Evolutionary conservation across 1,284 basidiomycete genomes (phyloP).

Genomic region (Xerocomus amazonicus): DNA sequence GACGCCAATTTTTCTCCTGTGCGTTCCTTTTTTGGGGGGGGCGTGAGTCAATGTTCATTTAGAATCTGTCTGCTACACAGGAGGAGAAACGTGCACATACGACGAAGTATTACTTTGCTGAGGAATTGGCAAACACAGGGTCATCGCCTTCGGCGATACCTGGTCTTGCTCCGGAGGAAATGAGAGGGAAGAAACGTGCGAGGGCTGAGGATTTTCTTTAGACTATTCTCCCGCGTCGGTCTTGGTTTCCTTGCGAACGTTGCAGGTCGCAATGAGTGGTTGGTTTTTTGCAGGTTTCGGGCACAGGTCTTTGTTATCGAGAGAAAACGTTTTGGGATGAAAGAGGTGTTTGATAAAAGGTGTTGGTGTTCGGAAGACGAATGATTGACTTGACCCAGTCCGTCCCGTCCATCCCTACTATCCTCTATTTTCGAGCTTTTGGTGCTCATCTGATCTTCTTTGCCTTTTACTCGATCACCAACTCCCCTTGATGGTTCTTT

Average conservation of each 20-base stretch:
- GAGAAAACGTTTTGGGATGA: conserved; percentile 5
- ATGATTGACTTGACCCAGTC: conserved; percentile 27
- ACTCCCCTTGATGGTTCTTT: conserved; percentile 10
- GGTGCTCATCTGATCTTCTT: conserved; percentile 26
- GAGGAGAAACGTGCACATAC: conserved; percentile 80
- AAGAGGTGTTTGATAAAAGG: not conserved
- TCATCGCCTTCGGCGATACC: conserved; percentile 17
- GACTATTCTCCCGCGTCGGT: conserved; percentile 21
- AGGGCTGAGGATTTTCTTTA: conserved; percentile 76
- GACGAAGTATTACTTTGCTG: conserved; percentile 66
- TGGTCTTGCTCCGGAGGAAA: conserved; percentile 45
- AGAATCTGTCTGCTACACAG: conserved; percentile 36
- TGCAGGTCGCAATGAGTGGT: conserved; percentile 31
- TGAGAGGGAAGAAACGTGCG: conserved; percentile 72
- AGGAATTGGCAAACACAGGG: conserved; percentile 34
- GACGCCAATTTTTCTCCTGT: conserved; percentile 78
- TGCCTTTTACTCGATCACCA: conserved; percentile 10
- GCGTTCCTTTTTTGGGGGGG: conserved; percentile 33
- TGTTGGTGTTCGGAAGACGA: not conserved
- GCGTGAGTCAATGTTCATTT: not conserved
- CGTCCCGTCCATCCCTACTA: conserved; percentile 32
- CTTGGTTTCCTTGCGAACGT: conserved; percentile 28
- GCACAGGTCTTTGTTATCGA: conserved; percentile 20
- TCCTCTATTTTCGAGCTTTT: conserved; percentile 15
- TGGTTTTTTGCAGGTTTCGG: conserved; percentile 32